Base-by-base conservation (phyloP, 768 basidiomycete genomes). In the Auricularia cornea region DNA sequence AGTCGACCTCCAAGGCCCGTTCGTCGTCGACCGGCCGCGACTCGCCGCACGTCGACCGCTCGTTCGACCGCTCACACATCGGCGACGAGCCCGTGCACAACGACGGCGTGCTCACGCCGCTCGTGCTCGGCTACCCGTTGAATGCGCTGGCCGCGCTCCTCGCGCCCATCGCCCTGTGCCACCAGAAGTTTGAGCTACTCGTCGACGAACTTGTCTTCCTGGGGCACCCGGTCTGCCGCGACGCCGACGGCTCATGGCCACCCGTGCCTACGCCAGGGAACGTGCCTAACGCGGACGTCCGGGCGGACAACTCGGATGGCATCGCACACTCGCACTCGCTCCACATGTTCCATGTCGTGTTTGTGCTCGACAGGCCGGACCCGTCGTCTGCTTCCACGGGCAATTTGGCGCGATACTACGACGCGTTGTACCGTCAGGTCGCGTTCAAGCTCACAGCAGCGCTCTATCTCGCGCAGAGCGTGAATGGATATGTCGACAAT, bases 121-220 rank as follows among this genome's bases (percentile, higher is more conserved):
- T 67, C 71, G 76, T 92, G n/a, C 82, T 98, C 59, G 89, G 89
- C 2, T 95, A 90, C 73, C 83, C 88, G 3, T 78, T 88, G 5
- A 87, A 90, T 64, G 90, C 93, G 70, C 80, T 98, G 32, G 90
- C 92, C 29, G 82, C 82, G 52, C 77, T 96, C 67, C 80, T 98
- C 2, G 90, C 89, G 64, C 94, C 96, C 0, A 81, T 57, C 10
- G 80, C 86, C 16, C 84, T 94, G 73, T 97, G 94, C 69, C 93
- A 99, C 74, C 91, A 93, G 73, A 92, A 92, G 70, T 98, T 97
- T 71, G 94, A 96, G 72, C 83, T 99, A 32, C 75, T 92, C 44
- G 88, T 97, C 29, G 94, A 98, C 71, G 88, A 94, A 68, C 80
- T 98, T 29, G 91, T 86, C 4, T 98, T 98, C 72, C 81, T 98